These are phyloP conservation scores for Posidonia australis DNA, from an alignment of 106 monocot species.

Conservation along the genomic window DNA sequence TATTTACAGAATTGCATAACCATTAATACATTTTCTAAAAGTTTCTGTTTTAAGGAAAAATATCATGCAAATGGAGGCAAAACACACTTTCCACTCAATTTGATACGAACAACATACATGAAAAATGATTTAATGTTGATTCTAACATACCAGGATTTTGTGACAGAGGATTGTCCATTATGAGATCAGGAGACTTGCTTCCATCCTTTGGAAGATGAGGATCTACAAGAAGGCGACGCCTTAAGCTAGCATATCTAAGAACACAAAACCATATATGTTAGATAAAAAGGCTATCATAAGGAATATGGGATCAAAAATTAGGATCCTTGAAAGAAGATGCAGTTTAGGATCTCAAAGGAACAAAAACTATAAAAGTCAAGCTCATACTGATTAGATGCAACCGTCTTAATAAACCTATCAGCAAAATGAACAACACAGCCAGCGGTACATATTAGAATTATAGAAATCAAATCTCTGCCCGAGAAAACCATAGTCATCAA, in stretches of 20 bases:
- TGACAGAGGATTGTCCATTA: constrained; percentile 38
- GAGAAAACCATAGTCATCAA: no score
- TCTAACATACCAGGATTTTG: constrained; percentile 24
- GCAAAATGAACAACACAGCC: no score
- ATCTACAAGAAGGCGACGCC: constrained; percentile 28
- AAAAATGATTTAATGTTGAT: background rate
- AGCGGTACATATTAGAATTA: no score
- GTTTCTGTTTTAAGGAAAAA: no score
- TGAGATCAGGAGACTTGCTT: constrained; percentile 18
- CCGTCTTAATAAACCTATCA: no score
- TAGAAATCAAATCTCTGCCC: no score
- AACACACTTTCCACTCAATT: no score
- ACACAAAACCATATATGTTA: background rate
- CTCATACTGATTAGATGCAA: no score
- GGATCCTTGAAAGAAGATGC: background rate
- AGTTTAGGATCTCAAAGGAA: background rate
- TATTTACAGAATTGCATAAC: background rate
- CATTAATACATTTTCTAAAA: background rate
- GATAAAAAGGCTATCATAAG: background rate
- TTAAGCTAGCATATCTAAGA: constrained; percentile 31
- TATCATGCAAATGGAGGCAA: no score
- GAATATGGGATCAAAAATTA: no score
- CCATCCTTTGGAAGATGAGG: constrained; percentile 19
- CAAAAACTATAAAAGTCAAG: no score
- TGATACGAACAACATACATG: background rate